Percentiles rank a stretch among this genome's conserved stretches.
Evolutionary conservation across 164 flowering plant genomes (phyloP).

Genomic region (Warburgia ugandensis): DNA sequence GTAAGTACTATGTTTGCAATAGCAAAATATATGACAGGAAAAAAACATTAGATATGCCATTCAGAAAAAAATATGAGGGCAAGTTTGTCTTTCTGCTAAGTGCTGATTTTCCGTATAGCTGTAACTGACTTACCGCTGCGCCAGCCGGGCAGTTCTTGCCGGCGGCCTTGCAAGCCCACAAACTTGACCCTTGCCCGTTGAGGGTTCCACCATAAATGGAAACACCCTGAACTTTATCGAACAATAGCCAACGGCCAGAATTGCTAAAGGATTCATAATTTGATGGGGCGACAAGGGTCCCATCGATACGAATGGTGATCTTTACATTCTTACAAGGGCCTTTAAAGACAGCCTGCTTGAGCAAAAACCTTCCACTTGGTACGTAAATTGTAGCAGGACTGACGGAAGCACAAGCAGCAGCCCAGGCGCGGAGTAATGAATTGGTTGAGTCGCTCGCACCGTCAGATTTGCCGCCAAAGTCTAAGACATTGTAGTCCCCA

Average conservation of each 20-base stretch:
- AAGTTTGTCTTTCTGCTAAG: not conserved
- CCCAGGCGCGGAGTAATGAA: conserved; percentile 28
- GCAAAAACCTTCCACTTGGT: conserved; percentile 11
- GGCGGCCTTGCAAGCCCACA: conserved; percentile 18
- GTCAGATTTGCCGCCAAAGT: conserved; percentile 23
- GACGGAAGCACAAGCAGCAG: conserved; percentile 17
- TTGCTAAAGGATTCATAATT: conserved; percentile 31
- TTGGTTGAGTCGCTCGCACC: conserved; percentile 25
- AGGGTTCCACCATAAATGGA: conserved; percentile 19
- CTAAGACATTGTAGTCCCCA: conserved; percentile 15
- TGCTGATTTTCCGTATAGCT: too few species aligned
- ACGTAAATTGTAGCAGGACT: conserved; percentile 7
- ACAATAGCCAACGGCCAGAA: conserved; percentile 20
- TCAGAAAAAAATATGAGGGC: not conserved
- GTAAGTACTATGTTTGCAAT: not conserved
- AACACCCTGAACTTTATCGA: conserved; percentile 10
- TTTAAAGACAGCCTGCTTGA: conserved; percentile 15
- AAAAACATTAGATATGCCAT: not conserved
- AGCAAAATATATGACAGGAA: not conserved
- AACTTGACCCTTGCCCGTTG: conserved; percentile 16
- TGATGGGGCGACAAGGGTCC: conserved; percentile 49
- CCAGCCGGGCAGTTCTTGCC: conserved; percentile 14
- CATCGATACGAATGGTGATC: conserved; percentile 37
- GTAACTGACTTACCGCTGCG: conserved; percentile 36
- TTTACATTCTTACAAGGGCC: conserved; percentile 34